phyloP scores from a whole-genome alignment of 345 rosid genomes.

The Lagerstroemia speciosa region DNA sequence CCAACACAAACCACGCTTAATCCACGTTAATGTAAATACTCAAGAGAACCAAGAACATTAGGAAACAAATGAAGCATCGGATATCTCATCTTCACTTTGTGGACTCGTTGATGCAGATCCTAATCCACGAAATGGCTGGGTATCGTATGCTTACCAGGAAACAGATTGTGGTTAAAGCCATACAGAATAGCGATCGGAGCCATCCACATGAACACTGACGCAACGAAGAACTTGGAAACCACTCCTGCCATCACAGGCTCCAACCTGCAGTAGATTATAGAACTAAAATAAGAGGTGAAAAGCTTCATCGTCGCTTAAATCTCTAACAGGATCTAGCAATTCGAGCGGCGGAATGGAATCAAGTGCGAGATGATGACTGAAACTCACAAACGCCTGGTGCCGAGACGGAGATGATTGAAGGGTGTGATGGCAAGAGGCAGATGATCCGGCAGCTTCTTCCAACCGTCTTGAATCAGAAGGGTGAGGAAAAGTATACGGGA shows the following conservation, averaged over 20 bases:
- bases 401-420: no score
- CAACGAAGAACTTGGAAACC: conserved; percentile 55
- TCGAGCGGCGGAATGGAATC: neutral
- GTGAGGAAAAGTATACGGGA: no score
- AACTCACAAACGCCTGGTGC: no score
- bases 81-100: neutral
- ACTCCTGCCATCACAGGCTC: conserved; percentile 41
- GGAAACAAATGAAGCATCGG: neutral
- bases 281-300: no score
- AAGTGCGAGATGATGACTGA: neutral
- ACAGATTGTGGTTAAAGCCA: conserved; percentile 57
- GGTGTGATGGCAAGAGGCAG: no score
- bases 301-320: neutral
- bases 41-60: neutral
- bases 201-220: conserved; percentile 83
- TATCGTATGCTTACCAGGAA: conserved; percentile 58
- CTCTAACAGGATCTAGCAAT: neutral
- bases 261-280: neutral
- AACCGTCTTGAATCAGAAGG: no score
- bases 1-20: no score
- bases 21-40: no score
- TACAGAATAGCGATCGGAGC: conserved; percentile 61
- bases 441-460: no score
- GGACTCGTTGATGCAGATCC: no score
- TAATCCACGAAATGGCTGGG: no score